These are phyloP conservation scores for Synchytrium microbalum DNA, from an alignment of 371 early-diverging fungal species.

Conservation along the genomic window DNA sequence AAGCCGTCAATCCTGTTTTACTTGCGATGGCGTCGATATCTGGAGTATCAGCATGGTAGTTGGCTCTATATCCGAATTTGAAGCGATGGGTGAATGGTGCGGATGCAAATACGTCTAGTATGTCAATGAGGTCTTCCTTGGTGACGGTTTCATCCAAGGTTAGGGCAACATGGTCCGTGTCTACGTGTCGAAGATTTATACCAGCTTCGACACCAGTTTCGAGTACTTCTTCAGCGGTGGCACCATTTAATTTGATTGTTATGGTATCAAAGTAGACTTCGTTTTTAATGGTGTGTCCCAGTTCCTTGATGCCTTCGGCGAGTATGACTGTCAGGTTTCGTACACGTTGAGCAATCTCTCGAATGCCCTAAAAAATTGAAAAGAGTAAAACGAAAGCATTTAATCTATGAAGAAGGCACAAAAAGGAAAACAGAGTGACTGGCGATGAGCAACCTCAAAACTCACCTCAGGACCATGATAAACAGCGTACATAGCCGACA, in stretches of 20 bases:
- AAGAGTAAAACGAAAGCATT: conserved; percentile 6
- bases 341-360: conserved; percentile 81
- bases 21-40: conserved; percentile 33
- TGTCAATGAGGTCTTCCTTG: conserved; percentile 63
- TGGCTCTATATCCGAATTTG: conserved; percentile 17
- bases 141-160: conserved; percentile 88
- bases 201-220: conserved; percentile 62
- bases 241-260: conserved; percentile 60
- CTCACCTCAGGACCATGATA: conserved; percentile 87
- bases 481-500: conserved; percentile 91
- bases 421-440: conserved; percentile 10
- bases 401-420: no score
- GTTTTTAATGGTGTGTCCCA: conserved; percentile 73
- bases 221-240: conserved; percentile 48
- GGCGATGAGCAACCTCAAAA: background rate
- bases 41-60: conserved; percentile 17
- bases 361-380: conserved; percentile 52
- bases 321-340: conserved; percentile 78
- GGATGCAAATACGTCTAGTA: conserved; percentile 64
- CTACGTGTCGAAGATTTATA: conserved; percentile 82
- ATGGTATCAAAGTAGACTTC: conserved; percentile 91
- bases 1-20: conserved; percentile 20
- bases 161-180: conserved; percentile 64
- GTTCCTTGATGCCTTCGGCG: conserved; percentile 58
- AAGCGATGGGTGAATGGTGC: conserved; percentile 32